Base-by-base conservation (phyloP, 2,329 filamentous ascomycete species). In the Sporothrix inflata region DNA sequence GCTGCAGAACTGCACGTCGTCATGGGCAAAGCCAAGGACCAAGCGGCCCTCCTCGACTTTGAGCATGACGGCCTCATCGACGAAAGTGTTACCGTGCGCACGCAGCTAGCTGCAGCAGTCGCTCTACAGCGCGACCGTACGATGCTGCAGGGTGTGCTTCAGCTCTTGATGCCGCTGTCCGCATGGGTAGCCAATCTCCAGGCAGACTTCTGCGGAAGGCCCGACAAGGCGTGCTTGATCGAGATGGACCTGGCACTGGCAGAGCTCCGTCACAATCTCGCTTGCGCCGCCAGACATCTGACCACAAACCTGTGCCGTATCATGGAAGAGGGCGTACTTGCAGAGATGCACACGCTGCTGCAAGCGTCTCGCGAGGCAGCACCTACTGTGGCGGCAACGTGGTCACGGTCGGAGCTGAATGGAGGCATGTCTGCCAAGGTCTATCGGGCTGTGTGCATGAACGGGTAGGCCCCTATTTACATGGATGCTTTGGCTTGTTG, bases 371-470 rank as follows among this genome's bases (percentile, higher is more conserved):
- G 42, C 19, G 24, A 34, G 9, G 53, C 27, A 14, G 68, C 68
- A 4, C 38, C 38, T 16, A 47, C 53, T 24, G 55, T 49, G 4
- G 53, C 55, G 4, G 51, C 53, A 40, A 3, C 42, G 4, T 69
- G 67, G 67, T 34, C 67, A 4, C 16, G n/a, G 38, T 3, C 67
- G 21, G 16, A 14, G 12, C 2, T 12, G 9, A 30, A 61, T 16
- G 68, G 68, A 40, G 68, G 68, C 53, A 11, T 70, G 7, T 8
- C 27, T 14, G 42, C 40, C 40, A 55, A 60, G 38, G 38, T 12
- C 16, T 70, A 61, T n/a, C 53, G 68, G 8, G 53, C 21, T 12
- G n/a, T 49, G 16, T 70, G 40, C 40, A 42, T 11, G 8, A 14
- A 42, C 9, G 40, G 40, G 40, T 42, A 42, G 2, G 40, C 9